Base-by-base conservation (phyloP, 495 filamentous ascomycete species). In the Lindgomyces ingoldianus region DNA sequence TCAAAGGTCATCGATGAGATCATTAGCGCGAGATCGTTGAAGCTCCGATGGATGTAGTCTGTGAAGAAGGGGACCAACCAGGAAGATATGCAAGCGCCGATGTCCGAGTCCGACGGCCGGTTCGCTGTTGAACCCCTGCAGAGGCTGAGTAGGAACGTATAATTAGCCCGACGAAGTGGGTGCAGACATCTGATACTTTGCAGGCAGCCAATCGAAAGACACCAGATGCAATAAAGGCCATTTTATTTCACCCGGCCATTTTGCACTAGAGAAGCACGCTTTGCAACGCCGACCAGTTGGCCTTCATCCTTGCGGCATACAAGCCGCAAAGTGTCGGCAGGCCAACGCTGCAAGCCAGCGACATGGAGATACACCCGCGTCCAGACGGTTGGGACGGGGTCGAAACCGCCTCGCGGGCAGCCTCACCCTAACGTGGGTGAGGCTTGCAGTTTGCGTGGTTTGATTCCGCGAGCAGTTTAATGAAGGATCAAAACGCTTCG, bases 351-450 rank as follows among this genome's bases (percentile, higher is more conserved):
- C n/a, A n/a, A 18, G 45, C 44, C 11, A 26, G 1, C 4, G n/a
- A 16, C 12, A 39, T 24, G 30, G 53, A 18, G 27, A 21, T n/a
- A 50, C 44, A 60, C 41, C 39, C 55, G 57, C 2, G 26, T 60
- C 57, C 57, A 45, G 9, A 45, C 21, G 14, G 26, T 41, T 50
- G 57, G 57, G 45, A 49, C 42, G 57, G 45, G 57, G 49, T 26
- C n/a, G 33, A 39, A 57, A 30, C 55, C 42, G 57, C 57, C 57
- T 60, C 47, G 57, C 46, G 44, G 45, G 41, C 57, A 60, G 57
- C 57, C 57, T 60, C 57, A 25, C 45, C 25, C 39, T 16, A 6
- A 59, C 56, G 27, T 45, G 4, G 18, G n/a, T n/a, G 39, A 48
- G 53, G n/a, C 25, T 21, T 4, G 11, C 54, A 8, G 2, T 45